These are phyloP conservation scores for Paspalum notatum DNA, from an alignment of 176 grass and related monocot species.

Conservation along the genomic window DNA sequence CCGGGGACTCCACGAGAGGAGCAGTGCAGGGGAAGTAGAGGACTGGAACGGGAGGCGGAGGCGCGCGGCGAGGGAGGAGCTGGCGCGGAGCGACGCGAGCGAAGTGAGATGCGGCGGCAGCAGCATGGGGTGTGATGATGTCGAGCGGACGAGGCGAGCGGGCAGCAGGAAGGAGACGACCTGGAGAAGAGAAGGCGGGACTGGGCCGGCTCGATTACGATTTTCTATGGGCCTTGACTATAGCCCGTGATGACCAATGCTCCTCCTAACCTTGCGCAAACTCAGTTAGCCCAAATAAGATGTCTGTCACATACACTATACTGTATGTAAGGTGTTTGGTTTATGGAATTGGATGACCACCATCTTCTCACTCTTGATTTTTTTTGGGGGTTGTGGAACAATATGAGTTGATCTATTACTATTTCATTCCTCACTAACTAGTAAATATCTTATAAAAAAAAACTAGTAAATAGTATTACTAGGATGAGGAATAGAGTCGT, in stretches of 20 bases:
- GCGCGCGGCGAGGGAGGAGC: not conserved
- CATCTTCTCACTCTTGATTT: no score
- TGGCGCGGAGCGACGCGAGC: constrained; percentile 20
- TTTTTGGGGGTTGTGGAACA: no score
- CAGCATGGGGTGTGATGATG: not conserved
- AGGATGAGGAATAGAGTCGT: no score
- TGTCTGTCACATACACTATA: no score
- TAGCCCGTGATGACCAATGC: not conserved
- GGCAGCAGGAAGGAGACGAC: not conserved
- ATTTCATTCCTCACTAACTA: no score
- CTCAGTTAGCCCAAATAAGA: not conserved
- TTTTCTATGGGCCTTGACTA: not conserved
- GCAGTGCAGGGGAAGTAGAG: not conserved
- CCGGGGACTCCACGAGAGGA: not conserved
- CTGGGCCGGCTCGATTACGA: not conserved
- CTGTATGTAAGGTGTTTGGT: no score
- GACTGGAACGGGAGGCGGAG: not conserved
- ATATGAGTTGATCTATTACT: no score
- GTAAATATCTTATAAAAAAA: no score
- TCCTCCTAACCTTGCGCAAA: not conserved
- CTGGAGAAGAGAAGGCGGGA: not conserved
- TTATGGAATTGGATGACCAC: no score
- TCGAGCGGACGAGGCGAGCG: not conserved
- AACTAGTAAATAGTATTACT: no score
- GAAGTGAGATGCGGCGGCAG: not conserved